phyloP scores from a whole-genome alignment of 371 early-diverging fungal genomes.

The Mucor mucedo region DNA sequence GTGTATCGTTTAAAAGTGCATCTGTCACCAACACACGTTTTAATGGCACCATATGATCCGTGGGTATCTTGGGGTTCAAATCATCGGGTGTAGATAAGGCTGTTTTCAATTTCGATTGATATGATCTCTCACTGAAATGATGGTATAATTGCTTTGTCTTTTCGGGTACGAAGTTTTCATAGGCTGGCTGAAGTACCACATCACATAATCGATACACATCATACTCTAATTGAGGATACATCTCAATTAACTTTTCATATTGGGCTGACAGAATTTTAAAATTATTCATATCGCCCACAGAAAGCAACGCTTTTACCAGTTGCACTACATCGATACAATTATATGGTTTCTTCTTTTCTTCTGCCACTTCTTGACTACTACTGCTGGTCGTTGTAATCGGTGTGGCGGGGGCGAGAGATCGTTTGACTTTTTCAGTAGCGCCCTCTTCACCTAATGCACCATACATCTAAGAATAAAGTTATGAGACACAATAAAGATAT shows the following conservation, averaged over 20 bases:
- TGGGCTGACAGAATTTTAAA: constrained; percentile 60
- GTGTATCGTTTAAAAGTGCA: constrained; percentile 29
- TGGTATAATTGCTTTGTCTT: constrained; percentile 23
- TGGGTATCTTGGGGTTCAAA: constrained; percentile 24
- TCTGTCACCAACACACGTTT: constrained; percentile 34
- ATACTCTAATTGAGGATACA: constrained; percentile 66
- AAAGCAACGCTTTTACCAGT: constrained; percentile 64
- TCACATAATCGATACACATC: constrained; percentile 66
- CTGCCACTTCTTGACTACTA: constrained; percentile 7
- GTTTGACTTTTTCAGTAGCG: constrained; percentile 33
- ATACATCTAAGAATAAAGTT: constrained; percentile 27
- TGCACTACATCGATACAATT: constrained; percentile 67
- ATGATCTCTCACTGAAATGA: constrained; percentile 31
- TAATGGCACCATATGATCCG: constrained; percentile 20
- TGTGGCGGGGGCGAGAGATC: constrained; percentile 3
- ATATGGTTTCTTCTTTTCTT: constrained; percentile 19
- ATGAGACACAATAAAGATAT: neutral
- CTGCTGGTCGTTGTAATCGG: too few relatives aligned
- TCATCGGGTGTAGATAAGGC: constrained; percentile 21
- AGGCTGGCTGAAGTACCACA: constrained; percentile 60
- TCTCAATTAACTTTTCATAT: constrained; percentile 61
- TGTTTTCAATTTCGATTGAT: constrained; percentile 38
- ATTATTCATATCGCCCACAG: constrained; percentile 68
- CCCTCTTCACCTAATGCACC: constrained; percentile 55
- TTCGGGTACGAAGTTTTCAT: constrained; percentile 48